phyloP scores from a whole-genome alignment of 2,329 filamentous ascomycete genomes.

The Pseudopyricularia cyperi region DNA sequence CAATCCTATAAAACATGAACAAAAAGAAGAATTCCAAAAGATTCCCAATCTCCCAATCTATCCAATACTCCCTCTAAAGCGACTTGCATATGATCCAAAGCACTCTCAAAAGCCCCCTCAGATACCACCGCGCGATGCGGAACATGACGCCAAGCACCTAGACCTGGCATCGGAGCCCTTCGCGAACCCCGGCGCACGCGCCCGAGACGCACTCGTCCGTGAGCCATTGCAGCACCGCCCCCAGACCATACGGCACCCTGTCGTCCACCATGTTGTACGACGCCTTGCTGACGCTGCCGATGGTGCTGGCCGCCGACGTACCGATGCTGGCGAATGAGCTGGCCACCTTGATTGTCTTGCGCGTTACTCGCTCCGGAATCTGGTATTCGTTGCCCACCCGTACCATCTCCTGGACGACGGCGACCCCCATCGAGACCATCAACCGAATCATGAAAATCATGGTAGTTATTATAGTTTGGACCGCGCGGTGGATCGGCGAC shows the following conservation, averaged over 20 bases:
- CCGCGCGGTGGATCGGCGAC: constrained; percentile 96
- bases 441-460: constrained; percentile 41
- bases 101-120: not conserved
- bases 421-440: not conserved
- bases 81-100: not conserved
- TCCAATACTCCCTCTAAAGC: not conserved
- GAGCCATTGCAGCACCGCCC: constrained; percentile 1
- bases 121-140: not conserved
- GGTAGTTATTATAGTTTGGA: constrained; percentile 89
- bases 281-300: constrained; percentile 2
- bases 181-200: constrained; percentile 1
- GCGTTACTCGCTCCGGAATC: constrained; percentile 2
- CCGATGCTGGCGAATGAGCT: constrained; percentile 2
- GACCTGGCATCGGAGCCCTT: not conserved
- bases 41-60: too few species aligned
- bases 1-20: not conserved
- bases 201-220: constrained; percentile 2
- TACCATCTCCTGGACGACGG: constrained; percentile 1
- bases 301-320: constrained; percentile 2
- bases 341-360: not conserved
- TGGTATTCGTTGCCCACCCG: constrained; percentile 3
- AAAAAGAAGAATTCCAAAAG: not conserved
- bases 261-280: constrained; percentile 3
- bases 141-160: not conserved
- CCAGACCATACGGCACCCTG: not conserved